Conservation (phyloP, 2,329 filamentous ascomycete genomes). For the Aureobasidium lini region DNA sequence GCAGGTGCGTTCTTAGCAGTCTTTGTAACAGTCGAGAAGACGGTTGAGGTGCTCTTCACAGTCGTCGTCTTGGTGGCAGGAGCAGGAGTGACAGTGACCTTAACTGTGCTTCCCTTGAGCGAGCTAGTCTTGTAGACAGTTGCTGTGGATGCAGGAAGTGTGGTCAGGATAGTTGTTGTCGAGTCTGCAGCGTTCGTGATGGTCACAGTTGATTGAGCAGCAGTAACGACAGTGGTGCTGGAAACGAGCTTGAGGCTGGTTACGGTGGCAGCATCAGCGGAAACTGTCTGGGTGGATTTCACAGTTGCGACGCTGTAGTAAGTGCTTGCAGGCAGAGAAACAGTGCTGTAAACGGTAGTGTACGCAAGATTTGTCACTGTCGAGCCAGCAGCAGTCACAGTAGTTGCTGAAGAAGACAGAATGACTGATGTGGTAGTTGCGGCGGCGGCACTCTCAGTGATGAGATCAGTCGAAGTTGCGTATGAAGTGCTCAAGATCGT, state of each 20-base stretch:
- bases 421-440: conserved; percentile 19
- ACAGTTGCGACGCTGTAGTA: conserved; percentile 17
- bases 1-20: conserved; percentile 18
- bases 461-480: conserved; percentile 9
- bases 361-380: conserved; percentile 10
- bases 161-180: conserved; percentile 20
- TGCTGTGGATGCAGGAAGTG: conserved; percentile 18
- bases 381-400: conserved; percentile 6
- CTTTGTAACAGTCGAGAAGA: conserved; percentile 18
- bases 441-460: conserved; percentile 14
- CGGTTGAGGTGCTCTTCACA: conserved; percentile 17
- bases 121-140: conserved; percentile 16
- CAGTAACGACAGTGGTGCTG: conserved; percentile 15
- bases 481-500: conserved; percentile 18
- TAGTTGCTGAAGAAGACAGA: conserved; percentile 5
- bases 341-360: conserved; percentile 7
- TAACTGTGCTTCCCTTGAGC: conserved; percentile 12
- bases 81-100: conserved; percentile 13
- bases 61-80: conserved; percentile 18
- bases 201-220: conserved; percentile 13
- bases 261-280: conserved; percentile 1
- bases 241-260: conserved; percentile 18
- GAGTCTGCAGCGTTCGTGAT: conserved; percentile 14
- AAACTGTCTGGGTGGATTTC: not conserved
- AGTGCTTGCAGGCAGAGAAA: conserved; percentile 16